Evolutionary conservation across 2,329 filamentous ascomycete genomes (phyloP).

Genomic region (Laburnicola sp.): DNA sequence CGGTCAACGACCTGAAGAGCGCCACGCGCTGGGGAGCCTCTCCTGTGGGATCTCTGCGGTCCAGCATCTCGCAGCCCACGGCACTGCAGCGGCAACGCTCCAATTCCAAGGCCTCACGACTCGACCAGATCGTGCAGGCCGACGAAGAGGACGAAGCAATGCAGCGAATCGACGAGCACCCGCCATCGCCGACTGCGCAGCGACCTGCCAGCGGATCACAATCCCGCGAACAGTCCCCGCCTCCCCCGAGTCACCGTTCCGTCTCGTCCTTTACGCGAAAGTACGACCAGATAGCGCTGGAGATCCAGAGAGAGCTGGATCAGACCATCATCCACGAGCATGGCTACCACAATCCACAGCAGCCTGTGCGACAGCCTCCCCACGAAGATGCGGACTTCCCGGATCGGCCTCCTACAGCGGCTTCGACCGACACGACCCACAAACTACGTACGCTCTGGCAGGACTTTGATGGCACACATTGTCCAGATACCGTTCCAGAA

Average conservation of each 20-base stretch:
- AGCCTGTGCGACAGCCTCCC: slow-evolving; percentile 13
- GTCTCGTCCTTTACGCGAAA: slow-evolving; percentile 43
- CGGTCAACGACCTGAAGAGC: slow-evolving; percentile 71
- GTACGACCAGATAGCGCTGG: slow-evolving; percentile 43
- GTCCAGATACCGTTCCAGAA: slow-evolving; percentile 54
- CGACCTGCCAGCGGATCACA: slow-evolving; percentile 13
- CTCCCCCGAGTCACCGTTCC: slow-evolving; percentile 28
- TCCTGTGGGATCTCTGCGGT: slow-evolving; percentile 63
- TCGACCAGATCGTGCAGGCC: slow-evolving; percentile 48
- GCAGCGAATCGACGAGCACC: slow-evolving; percentile 11
- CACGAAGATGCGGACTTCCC: slow-evolving; percentile 26
- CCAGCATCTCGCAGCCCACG: slow-evolving; percentile 49
- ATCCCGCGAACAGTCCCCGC: slow-evolving; percentile 20
- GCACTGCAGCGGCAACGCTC: slow-evolving; percentile 44
- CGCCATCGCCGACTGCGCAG: slow-evolving; percentile 20
- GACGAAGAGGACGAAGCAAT: slow-evolving; percentile 27
- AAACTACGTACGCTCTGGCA: slow-evolving; percentile 70
- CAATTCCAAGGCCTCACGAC: slow-evolving; percentile 46
- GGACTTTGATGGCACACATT: slow-evolving; percentile 82
- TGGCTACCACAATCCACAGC: slow-evolving; percentile 14
- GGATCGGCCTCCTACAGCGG: slow-evolving; percentile 56
- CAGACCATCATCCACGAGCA: slow-evolving; percentile 21
- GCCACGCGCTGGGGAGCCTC: slow-evolving; percentile 70
- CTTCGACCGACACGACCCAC: slow-evolving; percentile 64
- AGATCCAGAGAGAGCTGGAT: slow-evolving; percentile 37